Conservation (phyloP, 495 filamentous ascomycete genomes). For the Penicillium bovifimosum region DNA sequence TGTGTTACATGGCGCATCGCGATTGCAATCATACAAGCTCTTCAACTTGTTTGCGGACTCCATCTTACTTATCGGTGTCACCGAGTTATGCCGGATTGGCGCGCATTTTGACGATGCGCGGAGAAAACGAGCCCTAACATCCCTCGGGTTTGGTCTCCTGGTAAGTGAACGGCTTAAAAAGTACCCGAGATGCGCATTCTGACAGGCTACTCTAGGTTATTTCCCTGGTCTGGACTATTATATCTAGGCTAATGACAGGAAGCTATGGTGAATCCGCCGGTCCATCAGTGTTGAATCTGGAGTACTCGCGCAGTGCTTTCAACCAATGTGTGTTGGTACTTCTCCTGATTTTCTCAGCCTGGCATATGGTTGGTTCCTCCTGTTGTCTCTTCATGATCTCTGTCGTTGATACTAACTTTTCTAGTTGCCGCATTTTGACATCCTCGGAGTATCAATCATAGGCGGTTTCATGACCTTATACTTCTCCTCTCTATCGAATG, state of each 20-base stretch:
- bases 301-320: slow-evolving; percentile 33
- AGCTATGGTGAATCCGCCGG: slow-evolving; percentile 23
- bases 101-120: slow-evolving; percentile 18
- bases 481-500: slow-evolving; percentile 21
- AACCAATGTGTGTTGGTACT: slow-evolving; percentile 30
- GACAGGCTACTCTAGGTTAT: slow-evolving; percentile 22
- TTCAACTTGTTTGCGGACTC: slow-evolving; percentile 31
- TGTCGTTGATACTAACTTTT: slow-evolving; percentile 11
- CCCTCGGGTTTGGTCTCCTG: slow-evolving; percentile 33
- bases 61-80: slow-evolving; percentile 30
- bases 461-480: slow-evolving; percentile 30
- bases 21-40: slow-evolving; percentile 23
- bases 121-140: slow-evolving; percentile 24
- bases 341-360: slow-evolving; percentile 30
- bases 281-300: slow-evolving; percentile 26
- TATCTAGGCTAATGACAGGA: slow-evolving; percentile 18
- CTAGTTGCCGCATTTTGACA: slow-evolving; percentile 34
- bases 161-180: slow-evolving; percentile 20
- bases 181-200: not conserved
- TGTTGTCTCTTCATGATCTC: not conserved
- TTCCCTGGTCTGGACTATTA: slow-evolving; percentile 28
- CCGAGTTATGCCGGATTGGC: slow-evolving; percentile 23
- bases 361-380: slow-evolving; percentile 34
- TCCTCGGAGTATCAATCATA: slow-evolving; percentile 30
- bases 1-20: slow-evolving; percentile 18